Percentiles rank a stretch among this genome's conserved stretches.
Conservation (phyloP, 306 rosid species). For the Lathyrus tuberosus region DNA sequence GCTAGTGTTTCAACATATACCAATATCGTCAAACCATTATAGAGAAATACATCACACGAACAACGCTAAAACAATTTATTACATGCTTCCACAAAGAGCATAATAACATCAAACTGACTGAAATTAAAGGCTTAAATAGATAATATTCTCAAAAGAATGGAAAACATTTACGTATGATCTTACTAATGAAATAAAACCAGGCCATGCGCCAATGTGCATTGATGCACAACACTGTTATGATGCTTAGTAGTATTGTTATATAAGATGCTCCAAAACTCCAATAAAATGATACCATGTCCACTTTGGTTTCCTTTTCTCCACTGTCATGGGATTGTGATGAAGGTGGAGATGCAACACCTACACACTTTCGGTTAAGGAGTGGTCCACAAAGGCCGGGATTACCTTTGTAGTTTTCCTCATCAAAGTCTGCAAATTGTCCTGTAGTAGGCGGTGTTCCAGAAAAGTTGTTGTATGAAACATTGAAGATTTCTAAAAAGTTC, state of each 20-base stretch:
- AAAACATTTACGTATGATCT: too few relatives aligned
- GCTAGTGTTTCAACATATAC: too few relatives aligned
- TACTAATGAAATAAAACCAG: too few relatives aligned
- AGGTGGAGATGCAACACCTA: neutral
- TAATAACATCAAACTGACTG: too few relatives aligned
- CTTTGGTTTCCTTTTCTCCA: neutral
- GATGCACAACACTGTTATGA: neutral
- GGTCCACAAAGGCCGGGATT: constrained; percentile 14
- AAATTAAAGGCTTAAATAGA: too few relatives aligned
- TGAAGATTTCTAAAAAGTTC: neutral
- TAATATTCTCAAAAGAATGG: too few relatives aligned
- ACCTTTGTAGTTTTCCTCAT: neutral
- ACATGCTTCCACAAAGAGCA: too few relatives aligned
- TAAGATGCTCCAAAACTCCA: neutral
- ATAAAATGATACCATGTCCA: neutral
- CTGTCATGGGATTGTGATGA: neutral
- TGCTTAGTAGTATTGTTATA: neutral
- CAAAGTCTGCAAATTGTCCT: neutral
- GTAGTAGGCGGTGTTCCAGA: neutral
- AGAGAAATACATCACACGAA: neutral
- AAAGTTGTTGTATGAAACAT: constrained; percentile 2
- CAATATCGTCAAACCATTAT: neutral
- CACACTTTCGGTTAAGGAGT: neutral
- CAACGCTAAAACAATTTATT: neutral
- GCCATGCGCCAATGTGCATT: too few relatives aligned